Conservation (phyloP, 148 eudicot species). For the Camellia sinensis region DNA sequence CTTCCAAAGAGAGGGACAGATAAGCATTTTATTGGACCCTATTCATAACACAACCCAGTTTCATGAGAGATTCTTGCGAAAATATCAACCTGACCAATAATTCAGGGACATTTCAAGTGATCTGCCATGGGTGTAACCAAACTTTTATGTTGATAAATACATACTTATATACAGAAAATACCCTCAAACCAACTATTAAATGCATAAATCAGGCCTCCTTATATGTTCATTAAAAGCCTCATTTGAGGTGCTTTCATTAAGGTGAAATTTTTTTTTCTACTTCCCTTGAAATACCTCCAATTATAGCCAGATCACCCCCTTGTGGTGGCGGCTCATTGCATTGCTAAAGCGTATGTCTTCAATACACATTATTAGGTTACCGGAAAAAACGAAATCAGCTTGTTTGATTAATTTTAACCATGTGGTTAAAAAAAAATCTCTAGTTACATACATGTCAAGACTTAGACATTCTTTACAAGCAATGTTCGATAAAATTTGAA, state of each 20-base stretch:
- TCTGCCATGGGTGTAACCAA: too few species aligned
- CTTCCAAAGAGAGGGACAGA: background rate
- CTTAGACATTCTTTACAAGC: background rate
- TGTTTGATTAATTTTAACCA: background rate
- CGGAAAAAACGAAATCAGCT: background rate
- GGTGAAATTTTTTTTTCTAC: background rate
- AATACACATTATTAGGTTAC: background rate
- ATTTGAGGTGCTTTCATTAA: background rate
- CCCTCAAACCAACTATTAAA: background rate
- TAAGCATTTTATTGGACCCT: background rate
- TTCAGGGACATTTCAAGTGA: background rate
- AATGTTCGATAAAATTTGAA: background rate
- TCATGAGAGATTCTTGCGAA: background rate
- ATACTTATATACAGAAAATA: too few species aligned
- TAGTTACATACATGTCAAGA: background rate
- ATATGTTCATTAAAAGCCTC: background rate
- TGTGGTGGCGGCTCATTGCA: background rate
- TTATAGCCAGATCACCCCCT: background rate
- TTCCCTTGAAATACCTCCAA: background rate
- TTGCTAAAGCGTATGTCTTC: background rate
- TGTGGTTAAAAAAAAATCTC: too few species aligned
- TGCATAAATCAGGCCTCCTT: background rate
- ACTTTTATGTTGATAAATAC: too few species aligned
- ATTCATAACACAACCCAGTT: constrained; percentile 7
- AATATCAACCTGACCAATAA: background rate